Evolutionary conservation across 2,329 filamentous ascomycete genomes (phyloP).

Genomic region (Bretziella fagacearum): DNA sequence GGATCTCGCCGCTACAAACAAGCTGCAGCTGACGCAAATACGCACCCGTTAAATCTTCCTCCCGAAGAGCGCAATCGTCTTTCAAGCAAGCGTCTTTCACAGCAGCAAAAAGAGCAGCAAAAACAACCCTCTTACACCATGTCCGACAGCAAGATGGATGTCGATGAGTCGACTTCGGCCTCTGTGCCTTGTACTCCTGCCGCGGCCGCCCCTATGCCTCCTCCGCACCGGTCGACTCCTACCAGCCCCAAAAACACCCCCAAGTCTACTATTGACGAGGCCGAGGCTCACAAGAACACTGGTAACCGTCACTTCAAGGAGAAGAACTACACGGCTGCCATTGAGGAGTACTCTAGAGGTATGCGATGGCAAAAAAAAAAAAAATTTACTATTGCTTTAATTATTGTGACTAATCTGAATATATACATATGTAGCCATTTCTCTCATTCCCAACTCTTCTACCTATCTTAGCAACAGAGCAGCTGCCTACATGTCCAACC

Average conservation of each 20-base stretch:
- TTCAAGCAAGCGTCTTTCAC: conserved; percentile 25
- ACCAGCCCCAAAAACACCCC: conserved; percentile 39
- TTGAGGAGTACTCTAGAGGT: conserved; percentile 94
- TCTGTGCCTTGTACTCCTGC: conserved; percentile 35
- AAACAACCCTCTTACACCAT: conserved; percentile 23
- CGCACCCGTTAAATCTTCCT: conserved; percentile 76
- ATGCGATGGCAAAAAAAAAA: conserved; percentile 16
- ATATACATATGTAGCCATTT: conserved; percentile 50
- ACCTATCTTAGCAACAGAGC: conserved; percentile 92
- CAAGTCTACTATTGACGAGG: conserved; percentile 47
- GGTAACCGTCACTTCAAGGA: conserved; percentile 98
- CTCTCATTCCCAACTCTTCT: conserved; percentile 66
- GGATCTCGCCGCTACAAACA: conserved; percentile 34
- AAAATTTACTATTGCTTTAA: conserved; percentile 10
- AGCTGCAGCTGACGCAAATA: conserved; percentile 39
- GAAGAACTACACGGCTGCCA: conserved; percentile 71
- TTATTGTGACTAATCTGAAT: conserved; percentile 6
- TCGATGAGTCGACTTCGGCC: conserved; percentile 46
- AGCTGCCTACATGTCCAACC: conserved; percentile 80
- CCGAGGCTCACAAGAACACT: conserved; percentile 77
- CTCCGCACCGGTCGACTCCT: conserved; percentile 44
- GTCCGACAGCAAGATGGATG: conserved; percentile 55
- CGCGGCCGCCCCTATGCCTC: conserved; percentile 38
- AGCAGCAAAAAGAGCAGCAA: conserved; percentile 6
- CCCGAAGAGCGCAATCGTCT: conserved; percentile 73